Conservation (phyloP, 2,329 filamentous ascomycete species). For the Ophiostoma sp. region DNA sequence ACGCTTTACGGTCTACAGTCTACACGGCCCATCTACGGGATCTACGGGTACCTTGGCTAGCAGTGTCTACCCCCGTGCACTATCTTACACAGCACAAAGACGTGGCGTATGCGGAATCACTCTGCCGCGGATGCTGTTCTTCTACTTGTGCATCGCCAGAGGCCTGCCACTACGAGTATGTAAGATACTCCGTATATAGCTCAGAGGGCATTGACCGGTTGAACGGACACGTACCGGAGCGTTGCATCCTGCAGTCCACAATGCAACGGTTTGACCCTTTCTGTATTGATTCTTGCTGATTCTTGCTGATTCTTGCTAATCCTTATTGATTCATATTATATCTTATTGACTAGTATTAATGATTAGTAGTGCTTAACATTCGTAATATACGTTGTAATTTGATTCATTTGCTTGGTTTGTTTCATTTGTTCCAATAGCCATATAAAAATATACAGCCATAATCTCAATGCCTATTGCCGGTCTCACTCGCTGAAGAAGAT, state of each 20-base stretch:
- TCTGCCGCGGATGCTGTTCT: conserved; percentile 1
- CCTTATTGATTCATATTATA: neutral
- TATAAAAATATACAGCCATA: neutral
- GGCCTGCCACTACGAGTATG: no score
- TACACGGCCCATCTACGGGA: neutral
- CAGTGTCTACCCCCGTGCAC: neutral
- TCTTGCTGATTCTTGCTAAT: no score
- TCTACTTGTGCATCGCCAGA: neutral
- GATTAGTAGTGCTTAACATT: neutral
- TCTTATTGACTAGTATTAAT: neutral
- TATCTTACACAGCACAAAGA: neutral
- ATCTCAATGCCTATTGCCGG: neutral
- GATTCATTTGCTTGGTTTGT: neutral
- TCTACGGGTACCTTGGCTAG: neutral
- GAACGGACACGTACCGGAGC: neutral
- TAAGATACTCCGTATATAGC: neutral
- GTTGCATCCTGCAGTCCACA: neutral
- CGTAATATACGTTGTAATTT: neutral
- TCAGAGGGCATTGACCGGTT: neutral
- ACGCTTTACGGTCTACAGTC: neutral
- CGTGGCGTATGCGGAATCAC: neutral
- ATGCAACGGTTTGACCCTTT: neutral
- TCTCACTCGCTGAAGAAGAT: conserved; percentile 10
- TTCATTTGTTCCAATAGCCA: neutral
- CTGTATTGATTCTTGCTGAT: neutral